Evolutionary conservation across 1,139 yeast genomes (phyloP).

Genomic region (Yarrowia galli): DNA sequence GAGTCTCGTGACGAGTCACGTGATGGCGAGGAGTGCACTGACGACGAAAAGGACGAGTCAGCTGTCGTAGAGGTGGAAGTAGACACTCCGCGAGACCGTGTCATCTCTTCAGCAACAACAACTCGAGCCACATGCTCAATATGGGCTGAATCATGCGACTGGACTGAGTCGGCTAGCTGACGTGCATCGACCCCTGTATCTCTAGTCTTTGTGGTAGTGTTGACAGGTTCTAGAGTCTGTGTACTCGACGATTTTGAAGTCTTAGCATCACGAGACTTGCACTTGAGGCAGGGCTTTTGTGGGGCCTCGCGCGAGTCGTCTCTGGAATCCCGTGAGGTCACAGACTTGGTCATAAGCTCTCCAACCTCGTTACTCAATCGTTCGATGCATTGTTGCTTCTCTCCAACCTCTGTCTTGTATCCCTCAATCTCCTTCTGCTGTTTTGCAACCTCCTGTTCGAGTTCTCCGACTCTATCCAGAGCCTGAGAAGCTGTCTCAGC

Average conservation of each 20-base stretch:
- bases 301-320: background rate
- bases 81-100: background rate
- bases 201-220: background rate
- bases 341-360: constrained; percentile 14
- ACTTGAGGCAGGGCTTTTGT: background rate
- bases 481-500: constrained; percentile 30
- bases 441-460: constrained; percentile 15
- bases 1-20: constrained; percentile 28
- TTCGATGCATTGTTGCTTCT: constrained; percentile 17
- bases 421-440: background rate
- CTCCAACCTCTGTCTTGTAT: constrained; percentile 1
- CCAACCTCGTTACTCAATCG: constrained; percentile 8
- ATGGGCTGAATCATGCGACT: background rate
- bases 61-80: background rate
- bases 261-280: background rate
- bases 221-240: background rate
- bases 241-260: background rate
- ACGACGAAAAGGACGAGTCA: constrained; percentile 10
- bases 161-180: background rate
- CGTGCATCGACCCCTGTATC: background rate
- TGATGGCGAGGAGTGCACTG: constrained; percentile 16
- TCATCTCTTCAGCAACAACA: background rate
- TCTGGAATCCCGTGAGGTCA: background rate
- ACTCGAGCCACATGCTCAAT: constrained; percentile 8
- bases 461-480: constrained; percentile 17